Conservation (phyloP, 2,329 filamentous ascomycete genomes). For the Aspergillus chevalieri region DNA sequence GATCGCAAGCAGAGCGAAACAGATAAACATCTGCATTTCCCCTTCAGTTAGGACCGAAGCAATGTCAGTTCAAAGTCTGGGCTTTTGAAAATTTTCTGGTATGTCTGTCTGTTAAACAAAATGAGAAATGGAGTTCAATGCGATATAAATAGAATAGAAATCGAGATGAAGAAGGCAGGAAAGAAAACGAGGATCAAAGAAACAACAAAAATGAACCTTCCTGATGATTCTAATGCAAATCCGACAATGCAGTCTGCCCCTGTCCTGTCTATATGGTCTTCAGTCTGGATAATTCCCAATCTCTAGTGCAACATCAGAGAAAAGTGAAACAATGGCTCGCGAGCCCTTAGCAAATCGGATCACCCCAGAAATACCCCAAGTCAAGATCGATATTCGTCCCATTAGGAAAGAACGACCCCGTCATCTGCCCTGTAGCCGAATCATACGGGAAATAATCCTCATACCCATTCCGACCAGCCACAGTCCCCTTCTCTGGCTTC, state of each 20-base stretch:
- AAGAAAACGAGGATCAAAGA: background rate
- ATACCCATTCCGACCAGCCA: conserved; percentile 16
- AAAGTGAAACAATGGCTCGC: background rate
- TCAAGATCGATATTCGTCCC: conserved; percentile 25
- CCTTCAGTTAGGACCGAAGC: background rate
- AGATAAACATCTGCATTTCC: background rate
- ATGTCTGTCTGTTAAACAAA: no score
- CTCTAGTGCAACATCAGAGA: background rate
- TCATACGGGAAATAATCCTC: conserved; percentile 31
- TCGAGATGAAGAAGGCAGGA: background rate
- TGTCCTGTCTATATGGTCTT: background rate
- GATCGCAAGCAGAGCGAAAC: background rate
- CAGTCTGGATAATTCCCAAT: background rate
- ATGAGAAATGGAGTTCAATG: no score
- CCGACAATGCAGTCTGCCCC: background rate
- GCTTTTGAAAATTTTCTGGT: no score
- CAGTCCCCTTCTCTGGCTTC: conserved; percentile 19
- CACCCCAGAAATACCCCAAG: conserved; percentile 27
- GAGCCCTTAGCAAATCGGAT: conserved; percentile 18
- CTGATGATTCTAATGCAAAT: background rate
- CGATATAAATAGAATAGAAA: background rate
- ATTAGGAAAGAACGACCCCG: conserved; percentile 33
- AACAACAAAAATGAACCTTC: no score
- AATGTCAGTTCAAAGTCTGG: background rate
- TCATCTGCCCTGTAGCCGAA: conserved; percentile 30